Base-by-base conservation (phyloP, 305 asterid genomes). In the Ruellia speciosa region DNA sequence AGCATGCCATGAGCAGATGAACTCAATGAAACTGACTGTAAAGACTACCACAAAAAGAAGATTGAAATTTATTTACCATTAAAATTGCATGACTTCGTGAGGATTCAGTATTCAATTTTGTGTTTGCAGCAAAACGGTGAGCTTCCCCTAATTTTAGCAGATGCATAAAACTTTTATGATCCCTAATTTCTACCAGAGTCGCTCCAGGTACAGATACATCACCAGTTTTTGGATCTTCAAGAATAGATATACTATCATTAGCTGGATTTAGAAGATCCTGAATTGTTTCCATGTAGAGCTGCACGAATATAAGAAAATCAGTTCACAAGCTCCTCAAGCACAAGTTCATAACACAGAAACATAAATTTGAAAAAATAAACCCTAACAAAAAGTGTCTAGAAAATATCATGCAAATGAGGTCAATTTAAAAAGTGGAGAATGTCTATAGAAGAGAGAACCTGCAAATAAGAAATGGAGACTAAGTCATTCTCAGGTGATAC, bases 31-130 rank as follows among this genome's bases (percentile, higher is more conserved):
- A 64, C 17, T 62, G 59, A 40, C 18, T 52, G 50, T 48, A 33
- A 47, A 52, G 60, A 52, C 43, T 58, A 56, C 45, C 65, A 51
- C 2, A 69, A 58, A 20, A 15, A 45, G n/a, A 47, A 39, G 63
- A 65, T 16, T 53, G 63, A 12, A 62, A 7, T 50, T 50, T 53
- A 28, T 46, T 78, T 75, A 89, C 97, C 97, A 87, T 85, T 67
- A 90, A 74, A 73, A 90, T 79, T 58, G 97, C 96, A 74, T 90
- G 97, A 66, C 97, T 90, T 19, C 97, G 85, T 20, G 97, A 90
- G 65, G 97, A 90, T 71, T 90, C 96, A 15, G 97, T 81, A 72
- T 90, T 90, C 62, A 90, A 72, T 72, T 85, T 90, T 67, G 96
- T 90, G 63, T 85, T 87, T 45, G 96, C 90, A 54, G 94, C 95